phyloP scores from a whole-genome alignment of 352 stramenopile genomes.

The Lagenidium giganteum region DNA sequence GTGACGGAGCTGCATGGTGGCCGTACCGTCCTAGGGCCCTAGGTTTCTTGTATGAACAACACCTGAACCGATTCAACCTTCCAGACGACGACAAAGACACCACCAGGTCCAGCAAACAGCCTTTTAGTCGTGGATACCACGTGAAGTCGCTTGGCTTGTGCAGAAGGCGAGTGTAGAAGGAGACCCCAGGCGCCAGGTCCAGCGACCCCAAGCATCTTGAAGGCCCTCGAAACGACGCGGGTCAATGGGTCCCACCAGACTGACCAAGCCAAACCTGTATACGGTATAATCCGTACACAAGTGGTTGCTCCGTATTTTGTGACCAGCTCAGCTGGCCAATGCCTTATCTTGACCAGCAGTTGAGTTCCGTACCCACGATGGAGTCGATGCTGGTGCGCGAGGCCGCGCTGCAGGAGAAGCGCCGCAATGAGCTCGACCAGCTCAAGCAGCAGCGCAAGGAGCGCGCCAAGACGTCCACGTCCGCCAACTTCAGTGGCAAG shows the following conservation, averaged over 20 bases:
- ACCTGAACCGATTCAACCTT: not conserved
- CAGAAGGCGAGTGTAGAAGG: too few relatives aligned
- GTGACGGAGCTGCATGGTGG: slow-evolving; percentile 90
- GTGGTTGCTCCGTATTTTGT: too few relatives aligned
- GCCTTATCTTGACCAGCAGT: too few relatives aligned
- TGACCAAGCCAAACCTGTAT: too few relatives aligned
- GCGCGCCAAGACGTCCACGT: slow-evolving; percentile 43
- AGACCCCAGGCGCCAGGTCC: too few relatives aligned
- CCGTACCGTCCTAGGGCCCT: not conserved
- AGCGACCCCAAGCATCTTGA: not conserved
- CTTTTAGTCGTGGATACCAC: too few relatives aligned
- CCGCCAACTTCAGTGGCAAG: slow-evolving; percentile 77
- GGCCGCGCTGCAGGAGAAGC: slow-evolving; percentile 59
- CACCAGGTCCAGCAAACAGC: too few relatives aligned
- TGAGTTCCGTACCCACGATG: slow-evolving; percentile 11
- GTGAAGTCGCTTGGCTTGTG: not conserved
- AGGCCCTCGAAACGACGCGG: slow-evolving; percentile 38
- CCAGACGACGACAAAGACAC: too few relatives aligned
- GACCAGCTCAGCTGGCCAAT: too few relatives aligned
- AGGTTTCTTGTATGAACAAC: slow-evolving; percentile 1
- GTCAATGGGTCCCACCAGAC: not conserved
- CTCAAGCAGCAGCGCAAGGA: slow-evolving; percentile 83
- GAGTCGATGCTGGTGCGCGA: slow-evolving; percentile 52
- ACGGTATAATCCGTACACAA: too few relatives aligned
- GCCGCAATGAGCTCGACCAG: slow-evolving; percentile 62